Evolutionary conservation across 1,284 basidiomycete species (phyloP), one percentile per base, ranked within the genome.

Genomic region (Thecaphora thlaspeos): DNA sequence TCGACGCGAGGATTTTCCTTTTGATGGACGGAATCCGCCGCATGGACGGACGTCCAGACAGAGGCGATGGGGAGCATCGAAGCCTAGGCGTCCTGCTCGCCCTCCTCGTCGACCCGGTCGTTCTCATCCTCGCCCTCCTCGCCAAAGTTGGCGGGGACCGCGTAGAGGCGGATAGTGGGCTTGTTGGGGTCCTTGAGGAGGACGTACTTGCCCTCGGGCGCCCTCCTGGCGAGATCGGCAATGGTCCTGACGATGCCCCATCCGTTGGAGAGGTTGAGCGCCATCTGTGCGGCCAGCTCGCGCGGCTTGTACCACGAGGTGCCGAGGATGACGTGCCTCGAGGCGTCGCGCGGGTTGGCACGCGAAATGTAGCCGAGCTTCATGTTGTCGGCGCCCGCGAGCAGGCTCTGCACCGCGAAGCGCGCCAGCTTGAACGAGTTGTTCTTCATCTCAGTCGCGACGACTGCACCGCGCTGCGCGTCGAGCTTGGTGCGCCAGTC

Each of bases 401-500:
- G 83, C 49, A 97, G 84, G 77, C 89, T 90, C 82, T 97, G 93
- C 28, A 97, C 89, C 0, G 95, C 88, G 90, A 94, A 99, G 76
- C 94, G 89, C 18, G 94, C 93, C 46, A 99, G 85, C 81, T 98
- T 98, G 82, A 88, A 93, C 75, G 88, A 91, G 82, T 99, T 99
- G 82, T 98, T 99, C 84, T 98, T 98, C 95, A 98, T 97, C 83
- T 99, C 95, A 39, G 91, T 95, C 42, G 95, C 92, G 53, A 98
- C 91, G 41, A 99, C 94, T 3, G 95, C 95, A 73, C 95, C 95
- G 56, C 93, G 87, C 80, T 97, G 93, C 9, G 89, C 87, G 80
- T 99, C 95, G 46, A 99, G 83, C 80, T 95, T 95, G 44, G 88
- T 85, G 44, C 93, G 86, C 95, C 95, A 99, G 80, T 98, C 95